Base-by-base conservation (phyloP, 345 rosid genomes). In the Camelina laxa region DNA sequence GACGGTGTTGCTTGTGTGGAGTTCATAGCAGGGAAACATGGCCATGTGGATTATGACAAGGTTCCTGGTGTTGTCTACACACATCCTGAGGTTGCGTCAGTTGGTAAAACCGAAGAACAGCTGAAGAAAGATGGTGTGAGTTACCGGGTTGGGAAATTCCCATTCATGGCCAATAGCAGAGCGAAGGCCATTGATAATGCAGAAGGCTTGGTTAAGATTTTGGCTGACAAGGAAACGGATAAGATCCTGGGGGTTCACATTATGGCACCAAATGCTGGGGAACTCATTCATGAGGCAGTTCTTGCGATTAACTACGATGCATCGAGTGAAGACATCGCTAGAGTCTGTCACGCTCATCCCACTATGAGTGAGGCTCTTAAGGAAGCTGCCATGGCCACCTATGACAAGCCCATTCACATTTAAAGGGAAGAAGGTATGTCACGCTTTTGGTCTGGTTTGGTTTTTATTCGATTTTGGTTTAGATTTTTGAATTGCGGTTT, bases 1-100 rank as follows among this genome's bases (percentile, higher is more conserved):
- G 99, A 92, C 36, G 99, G 98, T 13, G 88, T 96, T 48, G 99
- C 99, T 51, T 96, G 98, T 75, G 97, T 91, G 36, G 99, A 96
- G 82, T 92, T 89, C 76, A 85, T 96, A 65, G 98, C 99, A n/a
- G 99, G 99, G 67, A 92, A 92, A 75, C 92, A 89, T 9, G 99
- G 96, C 15, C 98, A 96, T 75, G 95, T 91, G 9, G 92, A 91
- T 83, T 91, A 91, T 41, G 97, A 89, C 73, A 81, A 81, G 79
- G 97, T 91, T 31, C 97, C 97, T 11, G 97, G 97, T 17, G 97
- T 91, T 45, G 91, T 88, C 10, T 91, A 91, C 75, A 91, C 97
- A 0, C 96, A 89, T 72, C 97, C 97, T 13, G 97, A 91, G 80
- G 97, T 91, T 62, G 96, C 97, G 39, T 89, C 93, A 5, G 91